Evolutionary conservation across 345 rosid species (phyloP).

Genomic region (Brassica rapa): DNA sequence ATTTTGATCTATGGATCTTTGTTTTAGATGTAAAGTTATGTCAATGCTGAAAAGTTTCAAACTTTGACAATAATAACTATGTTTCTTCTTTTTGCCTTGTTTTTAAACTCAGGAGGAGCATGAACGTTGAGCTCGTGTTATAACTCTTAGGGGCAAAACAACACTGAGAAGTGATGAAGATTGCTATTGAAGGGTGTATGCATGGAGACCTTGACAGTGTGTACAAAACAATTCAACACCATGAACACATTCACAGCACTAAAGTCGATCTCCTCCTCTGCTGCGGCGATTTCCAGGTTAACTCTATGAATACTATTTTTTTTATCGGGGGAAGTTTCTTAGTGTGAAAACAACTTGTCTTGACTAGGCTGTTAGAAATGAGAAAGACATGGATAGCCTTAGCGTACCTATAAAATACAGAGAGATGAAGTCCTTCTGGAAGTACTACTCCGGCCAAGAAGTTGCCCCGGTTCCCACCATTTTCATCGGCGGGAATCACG

Average conservation of each 20-base stretch:
- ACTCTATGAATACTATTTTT: too few species aligned
- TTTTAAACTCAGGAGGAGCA: too few species aligned
- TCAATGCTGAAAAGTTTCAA: too few species aligned
- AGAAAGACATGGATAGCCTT: conserved; percentile 80
- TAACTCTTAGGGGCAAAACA: too few species aligned
- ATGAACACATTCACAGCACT: conserved; percentile 54
- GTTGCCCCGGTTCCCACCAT: conserved; percentile 87
- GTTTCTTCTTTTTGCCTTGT: too few species aligned
- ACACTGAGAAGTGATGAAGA: conserved; percentile 52
- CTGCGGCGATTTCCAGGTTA: conserved; percentile 81
- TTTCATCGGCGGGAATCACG: conserved; percentile 98
- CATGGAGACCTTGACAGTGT: conserved; percentile 94
- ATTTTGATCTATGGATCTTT: too few species aligned
- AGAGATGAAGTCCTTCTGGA: conserved; percentile 91
- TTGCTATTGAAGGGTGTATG: conserved; percentile 97
- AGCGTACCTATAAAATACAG: conserved; percentile 70
- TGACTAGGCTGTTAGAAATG: conserved; percentile 79
- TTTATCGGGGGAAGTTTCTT: too few species aligned
- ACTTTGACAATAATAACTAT: too few species aligned
- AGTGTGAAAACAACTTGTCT: too few species aligned
- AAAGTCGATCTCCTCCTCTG: conserved; percentile 93
- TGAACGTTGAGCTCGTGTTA: too few species aligned
- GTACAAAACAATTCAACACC: conserved; percentile 60
- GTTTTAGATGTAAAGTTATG: too few species aligned
- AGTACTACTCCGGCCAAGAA: conserved; percentile 78